phyloP scores from a whole-genome alignment of 768 basidiomycete genomes.

The Russula brevipes region DNA sequence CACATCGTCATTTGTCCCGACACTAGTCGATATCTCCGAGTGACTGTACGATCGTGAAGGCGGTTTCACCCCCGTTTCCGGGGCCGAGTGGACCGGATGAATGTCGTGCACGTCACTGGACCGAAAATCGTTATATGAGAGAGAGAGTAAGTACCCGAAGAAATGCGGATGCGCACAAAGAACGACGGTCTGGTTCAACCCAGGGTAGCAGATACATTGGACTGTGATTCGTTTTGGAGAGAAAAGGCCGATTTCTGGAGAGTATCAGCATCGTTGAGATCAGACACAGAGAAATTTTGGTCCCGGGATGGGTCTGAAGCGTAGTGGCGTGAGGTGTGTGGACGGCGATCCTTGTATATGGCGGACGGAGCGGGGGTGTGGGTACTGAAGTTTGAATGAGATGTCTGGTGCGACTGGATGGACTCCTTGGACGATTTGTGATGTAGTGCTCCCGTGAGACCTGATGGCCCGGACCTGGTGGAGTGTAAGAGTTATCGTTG shows the following conservation, averaged over 20 bases:
- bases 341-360: conserved; percentile 40
- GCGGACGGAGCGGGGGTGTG: conserved; percentile 48
- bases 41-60: conserved; percentile 37
- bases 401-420: conserved; percentile 71
- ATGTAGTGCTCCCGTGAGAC: conserved; percentile 55
- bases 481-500: no score
- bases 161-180: conserved; percentile 46
- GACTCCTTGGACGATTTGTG: conserved; percentile 69
- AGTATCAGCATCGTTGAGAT: background rate
- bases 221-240: conserved; percentile 9
- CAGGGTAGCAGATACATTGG: no score
- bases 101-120: conserved; percentile 83
- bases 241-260: conserved; percentile 32
- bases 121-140: conserved; percentile 10
- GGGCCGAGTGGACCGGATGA: conserved; percentile 84
- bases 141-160: background rate
- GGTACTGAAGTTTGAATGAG: conserved; percentile 54
- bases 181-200: conserved; percentile 35
- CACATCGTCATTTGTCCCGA: conserved; percentile 9
- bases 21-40: conserved; percentile 32
- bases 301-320: conserved; percentile 9
- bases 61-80: conserved; percentile 66
- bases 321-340: conserved; percentile 31
- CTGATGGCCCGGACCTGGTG: conserved; percentile 12
- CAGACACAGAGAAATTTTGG: conserved; percentile 27